These are phyloP conservation scores for Evernia prunastri DNA, from an alignment of 495 filamentous ascomycete genomes.

Conservation along the genomic window DNA sequence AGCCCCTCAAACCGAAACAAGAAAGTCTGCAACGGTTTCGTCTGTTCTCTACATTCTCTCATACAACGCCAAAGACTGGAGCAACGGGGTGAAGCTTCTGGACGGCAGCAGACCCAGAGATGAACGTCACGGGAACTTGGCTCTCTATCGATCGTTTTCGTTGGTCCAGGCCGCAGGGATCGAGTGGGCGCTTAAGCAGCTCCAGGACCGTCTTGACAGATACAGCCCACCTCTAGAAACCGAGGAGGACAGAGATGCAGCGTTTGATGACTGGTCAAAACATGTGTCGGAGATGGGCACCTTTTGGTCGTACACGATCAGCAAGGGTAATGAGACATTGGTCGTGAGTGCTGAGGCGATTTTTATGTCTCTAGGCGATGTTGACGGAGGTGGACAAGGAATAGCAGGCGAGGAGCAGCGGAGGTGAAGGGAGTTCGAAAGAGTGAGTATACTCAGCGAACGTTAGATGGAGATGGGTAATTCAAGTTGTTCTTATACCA, in stretches of 20 bases:
- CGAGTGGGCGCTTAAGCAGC: neutral
- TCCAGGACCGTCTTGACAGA: neutral
- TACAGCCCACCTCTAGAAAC: neutral
- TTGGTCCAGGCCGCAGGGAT: neutral
- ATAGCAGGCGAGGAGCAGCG: neutral
- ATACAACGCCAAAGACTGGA: neutral
- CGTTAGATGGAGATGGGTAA: neutral
- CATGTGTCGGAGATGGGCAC: neutral
- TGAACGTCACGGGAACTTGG: neutral
- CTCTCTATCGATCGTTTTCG: neutral
- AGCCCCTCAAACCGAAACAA: neutral
- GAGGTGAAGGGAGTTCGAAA: neutral
- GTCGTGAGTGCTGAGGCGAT: neutral
- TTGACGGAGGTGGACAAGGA: neutral
- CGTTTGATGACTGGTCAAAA: neutral
- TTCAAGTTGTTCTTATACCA: neutral
- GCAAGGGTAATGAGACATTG: neutral
- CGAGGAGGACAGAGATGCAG: neutral
- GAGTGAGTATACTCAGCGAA: neutral
- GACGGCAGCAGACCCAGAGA: neutral
- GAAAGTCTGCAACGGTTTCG: neutral
- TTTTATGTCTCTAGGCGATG: neutral
- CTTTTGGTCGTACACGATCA: neutral
- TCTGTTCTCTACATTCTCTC: neutral
- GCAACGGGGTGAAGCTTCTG: neutral